Evolutionary conservation across 2,329 filamentous ascomycete genomes (phyloP), one percentile per base, ranked within the genome.

Genomic region (Arthrobotrys conoides): DNA sequence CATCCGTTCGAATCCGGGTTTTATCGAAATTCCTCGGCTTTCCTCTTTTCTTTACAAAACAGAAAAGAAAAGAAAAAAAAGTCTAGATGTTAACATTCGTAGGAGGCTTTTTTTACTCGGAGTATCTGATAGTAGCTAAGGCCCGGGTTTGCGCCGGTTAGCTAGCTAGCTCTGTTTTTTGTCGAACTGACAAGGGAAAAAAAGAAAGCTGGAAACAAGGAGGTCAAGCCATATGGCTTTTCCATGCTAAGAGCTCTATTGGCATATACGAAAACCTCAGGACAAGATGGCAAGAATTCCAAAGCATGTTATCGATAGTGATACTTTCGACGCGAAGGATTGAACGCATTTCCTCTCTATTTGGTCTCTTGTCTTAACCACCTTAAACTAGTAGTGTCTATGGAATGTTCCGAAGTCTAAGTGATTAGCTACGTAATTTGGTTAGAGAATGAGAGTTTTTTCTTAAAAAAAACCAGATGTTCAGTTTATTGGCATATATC

Each of bases 1-100:
- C 33, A 38, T 46, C 69, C 69, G 69, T 49, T 30, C 30, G 33
- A 53, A 66, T 38, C 44, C 69, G 69, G 69, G 61, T 33, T 57
- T 36, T 57, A 5, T 6, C 9, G 16, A 22, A 22, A 48, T 10
- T 18, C 30, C 27, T 38, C 30, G 53, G 16, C 53, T 59, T 61
- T 30, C 16, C 53, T n/a, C 20, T 27, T 59, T 36, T 20, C 18
- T 5, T 3, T n/a, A 18, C 4, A n/a, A 46, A 24, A 10, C 5
- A 18, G 18, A 49, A 22, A 9, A 10, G 10, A 49, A 22, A 10
- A 5, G 1, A 1, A n/a, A 16, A 27, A 8, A 16, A 4, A 27
- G 2, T 61, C 53, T 59, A 59, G 53, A 59, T 59, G 53, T 59
- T 41, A 16, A 41, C 12, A 22, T 24, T 61, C 38, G 44, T 49